Conservation (phyloP, 1,284 basidiomycete genomes). For the Boletellus deceptivus region DNA sequence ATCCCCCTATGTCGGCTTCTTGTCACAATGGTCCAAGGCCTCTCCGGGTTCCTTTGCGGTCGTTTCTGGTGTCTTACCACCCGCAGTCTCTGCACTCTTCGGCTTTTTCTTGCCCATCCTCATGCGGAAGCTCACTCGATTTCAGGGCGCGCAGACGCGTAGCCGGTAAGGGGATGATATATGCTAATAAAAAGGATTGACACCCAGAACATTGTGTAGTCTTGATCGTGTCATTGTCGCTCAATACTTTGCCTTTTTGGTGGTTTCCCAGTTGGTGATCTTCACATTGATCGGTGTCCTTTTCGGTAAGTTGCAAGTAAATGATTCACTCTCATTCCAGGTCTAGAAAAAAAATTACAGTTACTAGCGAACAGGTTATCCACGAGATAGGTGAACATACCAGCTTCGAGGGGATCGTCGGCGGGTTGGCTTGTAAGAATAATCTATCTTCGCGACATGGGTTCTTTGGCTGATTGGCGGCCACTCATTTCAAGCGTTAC, state of each 20-base stretch:
- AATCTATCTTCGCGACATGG: neutral
- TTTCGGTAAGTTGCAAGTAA: constrained; percentile 62
- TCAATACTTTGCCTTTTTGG: constrained; percentile 88
- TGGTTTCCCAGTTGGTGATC: constrained; percentile 86
- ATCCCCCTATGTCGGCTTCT: constrained; percentile 68
- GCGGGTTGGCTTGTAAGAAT: constrained; percentile 59
- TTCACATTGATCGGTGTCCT: constrained; percentile 89
- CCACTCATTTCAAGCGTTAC: constrained; percentile 52
- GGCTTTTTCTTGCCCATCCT: constrained; percentile 85
- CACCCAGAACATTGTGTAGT: constrained; percentile 36
- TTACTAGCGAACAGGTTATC: constrained; percentile 64
- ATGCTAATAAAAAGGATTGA: neutral
- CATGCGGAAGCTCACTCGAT: constrained; percentile 82
- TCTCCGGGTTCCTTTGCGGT: constrained; percentile 68
- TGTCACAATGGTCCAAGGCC: constrained; percentile 61
- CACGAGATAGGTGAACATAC: constrained; percentile 62
- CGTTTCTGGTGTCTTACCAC: constrained; percentile 86
- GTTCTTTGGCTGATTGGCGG: constrained; percentile 2
- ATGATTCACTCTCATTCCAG: neutral
- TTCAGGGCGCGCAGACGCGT: constrained; percentile 78
- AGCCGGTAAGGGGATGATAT: constrained; percentile 23
- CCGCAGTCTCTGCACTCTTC: constrained; percentile 84
- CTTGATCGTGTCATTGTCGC: constrained; percentile 88
- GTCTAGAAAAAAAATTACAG: constrained; percentile 11
- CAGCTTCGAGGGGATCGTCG: constrained; percentile 66